Evolutionary conservation across 352 stramenopile genomes (phyloP).

Genomic region (Pythium apleroticum): DNA sequence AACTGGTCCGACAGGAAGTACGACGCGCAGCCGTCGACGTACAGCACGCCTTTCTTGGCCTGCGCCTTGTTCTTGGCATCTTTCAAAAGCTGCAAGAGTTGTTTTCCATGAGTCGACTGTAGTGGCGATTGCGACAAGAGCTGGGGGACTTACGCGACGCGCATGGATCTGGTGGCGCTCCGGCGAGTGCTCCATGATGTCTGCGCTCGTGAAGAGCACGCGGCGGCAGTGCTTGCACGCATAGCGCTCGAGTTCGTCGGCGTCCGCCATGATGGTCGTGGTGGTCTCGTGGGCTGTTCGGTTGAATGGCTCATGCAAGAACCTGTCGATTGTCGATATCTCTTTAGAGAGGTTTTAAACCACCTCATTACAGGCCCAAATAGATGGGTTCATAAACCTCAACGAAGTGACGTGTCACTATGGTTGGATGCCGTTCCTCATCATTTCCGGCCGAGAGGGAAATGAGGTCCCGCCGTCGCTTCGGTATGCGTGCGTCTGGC

Average conservation of each 20-base stretch:
- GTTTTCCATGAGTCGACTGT: not conserved
- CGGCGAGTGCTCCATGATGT: conserved; percentile 55
- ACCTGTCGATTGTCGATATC: conserved; percentile 11
- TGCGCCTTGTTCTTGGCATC: conserved; percentile 54
- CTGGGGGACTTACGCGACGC: conserved; percentile 34
- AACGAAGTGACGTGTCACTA: not conserved
- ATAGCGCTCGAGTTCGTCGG: conserved; percentile 30
- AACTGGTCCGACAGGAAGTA: conserved; percentile 68
- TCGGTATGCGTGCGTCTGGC: not conserved
- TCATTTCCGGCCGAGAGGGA: too few relatives aligned
- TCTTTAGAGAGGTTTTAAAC: not conserved
- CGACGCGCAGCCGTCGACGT: conserved; percentile 56
- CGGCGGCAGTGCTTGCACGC: conserved; percentile 73
- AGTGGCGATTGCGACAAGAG: not conserved
- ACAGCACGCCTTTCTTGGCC: conserved; percentile 23
- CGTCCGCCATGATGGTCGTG: conserved; percentile 18
- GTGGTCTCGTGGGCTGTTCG: not conserved
- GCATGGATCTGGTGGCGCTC: conserved; percentile 69
- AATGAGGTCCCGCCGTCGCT: too few relatives aligned
- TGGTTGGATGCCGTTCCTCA: too few relatives aligned
- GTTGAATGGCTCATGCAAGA: conserved; percentile 13
- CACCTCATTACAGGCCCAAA: too few relatives aligned
- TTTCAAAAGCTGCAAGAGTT: conserved; percentile 51
- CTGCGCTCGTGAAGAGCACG: conserved; percentile 61
- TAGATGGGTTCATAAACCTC: conserved; percentile 14